These are phyloP conservation scores for Fagopyrum homotropicum DNA, from an alignment of 148 eudicot genomes.

Conservation along the genomic window DNA sequence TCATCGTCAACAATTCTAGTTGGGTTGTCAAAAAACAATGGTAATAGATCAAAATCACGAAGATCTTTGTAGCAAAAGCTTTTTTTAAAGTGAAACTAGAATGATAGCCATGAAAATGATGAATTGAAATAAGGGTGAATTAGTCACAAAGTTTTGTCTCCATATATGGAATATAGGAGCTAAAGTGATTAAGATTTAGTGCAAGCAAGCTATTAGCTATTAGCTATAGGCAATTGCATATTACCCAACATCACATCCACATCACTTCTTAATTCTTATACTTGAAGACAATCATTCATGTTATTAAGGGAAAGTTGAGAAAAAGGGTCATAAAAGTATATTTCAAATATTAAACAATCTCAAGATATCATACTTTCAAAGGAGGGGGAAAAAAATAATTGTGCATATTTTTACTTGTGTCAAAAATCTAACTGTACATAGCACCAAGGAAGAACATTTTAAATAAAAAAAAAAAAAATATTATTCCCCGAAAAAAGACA, in stretches of 20 bases:
- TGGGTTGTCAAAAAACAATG: background rate
- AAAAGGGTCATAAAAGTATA: background rate
- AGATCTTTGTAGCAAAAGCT: constrained; percentile 2
- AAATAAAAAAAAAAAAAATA: too few relatives aligned
- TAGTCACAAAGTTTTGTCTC: background rate
- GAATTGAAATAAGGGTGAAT: background rate
- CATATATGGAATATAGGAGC: background rate
- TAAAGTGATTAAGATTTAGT: background rate
- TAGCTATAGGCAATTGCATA: background rate
- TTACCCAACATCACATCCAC: background rate
- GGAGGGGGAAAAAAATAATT: background rate
- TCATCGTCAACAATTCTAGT: background rate
- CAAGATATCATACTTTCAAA: background rate
- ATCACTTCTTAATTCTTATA: background rate
- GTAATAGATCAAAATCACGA: constrained; percentile 1
- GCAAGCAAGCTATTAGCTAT: background rate
- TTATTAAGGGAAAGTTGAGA: background rate
- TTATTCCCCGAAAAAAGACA: too few relatives aligned
- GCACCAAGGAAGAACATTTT: too few relatives aligned
- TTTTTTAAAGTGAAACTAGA: constrained; percentile 1
- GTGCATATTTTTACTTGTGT: background rate
- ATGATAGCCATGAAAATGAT: background rate
- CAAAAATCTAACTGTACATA: background rate
- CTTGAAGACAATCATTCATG: background rate
- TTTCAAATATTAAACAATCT: background rate